phyloP scores from a whole-genome alignment of 148 eudicot genomes.

The Camellia sinensis region DNA sequence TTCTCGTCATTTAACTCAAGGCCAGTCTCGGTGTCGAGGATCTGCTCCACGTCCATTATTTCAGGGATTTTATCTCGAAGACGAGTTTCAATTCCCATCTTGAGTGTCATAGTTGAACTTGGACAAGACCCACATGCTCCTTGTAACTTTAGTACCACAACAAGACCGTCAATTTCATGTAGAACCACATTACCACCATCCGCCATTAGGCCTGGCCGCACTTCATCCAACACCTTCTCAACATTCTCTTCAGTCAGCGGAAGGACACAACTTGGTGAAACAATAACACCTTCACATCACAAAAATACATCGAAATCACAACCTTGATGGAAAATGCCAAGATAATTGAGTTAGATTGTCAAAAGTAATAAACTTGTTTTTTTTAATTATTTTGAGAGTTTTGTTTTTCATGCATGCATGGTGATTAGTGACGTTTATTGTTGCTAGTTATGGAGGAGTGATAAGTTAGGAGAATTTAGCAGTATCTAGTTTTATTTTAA shows the following conservation, averaged over 20 bases:
- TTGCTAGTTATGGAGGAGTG: neutral
- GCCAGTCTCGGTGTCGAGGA: conserved; percentile 84
- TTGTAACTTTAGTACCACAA: conserved; percentile 80
- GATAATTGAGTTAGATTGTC: neutral
- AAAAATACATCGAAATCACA: neutral
- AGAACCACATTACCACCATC: conserved; percentile 94
- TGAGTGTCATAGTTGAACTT: conserved; percentile 91
- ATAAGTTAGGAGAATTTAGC: too few species aligned
- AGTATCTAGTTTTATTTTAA: too few species aligned
- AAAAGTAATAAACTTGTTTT: neutral
- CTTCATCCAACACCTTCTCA: conserved; percentile 88
- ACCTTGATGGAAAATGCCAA: neutral
- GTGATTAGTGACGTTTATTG: neutral
- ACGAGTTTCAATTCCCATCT: conserved; percentile 77
- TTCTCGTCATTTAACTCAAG: conserved; percentile 84
- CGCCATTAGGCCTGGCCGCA: conserved; percentile 85
- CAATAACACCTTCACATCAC: conserved; percentile 27
- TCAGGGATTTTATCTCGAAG: conserved; percentile 92
- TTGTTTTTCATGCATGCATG: too few species aligned
- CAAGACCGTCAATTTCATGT: conserved; percentile 93
- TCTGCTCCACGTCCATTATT: conserved; percentile 78
- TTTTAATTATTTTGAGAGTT: neutral
- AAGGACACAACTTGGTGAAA: conserved; percentile 66
- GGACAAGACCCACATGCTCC: conserved; percentile 99
- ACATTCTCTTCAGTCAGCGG: conserved; percentile 90